phyloP scores from a whole-genome alignment of 139 green algal species.

The Coelastrella sp. region DNA sequence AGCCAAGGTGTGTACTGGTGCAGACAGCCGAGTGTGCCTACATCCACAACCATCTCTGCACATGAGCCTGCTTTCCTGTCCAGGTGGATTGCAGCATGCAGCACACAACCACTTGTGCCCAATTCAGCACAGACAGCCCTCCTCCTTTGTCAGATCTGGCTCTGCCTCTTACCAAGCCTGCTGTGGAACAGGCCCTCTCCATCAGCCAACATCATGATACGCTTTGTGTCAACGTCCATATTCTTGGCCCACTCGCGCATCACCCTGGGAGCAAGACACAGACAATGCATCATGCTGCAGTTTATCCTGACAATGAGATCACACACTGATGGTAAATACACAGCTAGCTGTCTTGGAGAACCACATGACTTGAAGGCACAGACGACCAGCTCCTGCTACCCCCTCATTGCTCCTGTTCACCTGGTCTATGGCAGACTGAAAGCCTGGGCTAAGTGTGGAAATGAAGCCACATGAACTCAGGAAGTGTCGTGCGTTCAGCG shows the following conservation, averaged over 20 bases:
- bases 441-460: no score
- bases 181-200: conserved; percentile 44
- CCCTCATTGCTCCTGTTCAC: no score
- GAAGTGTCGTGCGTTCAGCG: no score
- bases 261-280: conserved; percentile 30
- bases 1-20: neutral
- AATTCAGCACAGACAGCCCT: neutral
- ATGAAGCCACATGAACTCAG: no score
- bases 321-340: no score
- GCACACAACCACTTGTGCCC: neutral
- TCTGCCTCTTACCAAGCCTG: conserved; percentile 34
- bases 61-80: neutral
- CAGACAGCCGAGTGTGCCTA: no score
- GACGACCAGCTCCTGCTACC: no score
- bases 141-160: no score
- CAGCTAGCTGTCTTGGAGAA: no score
- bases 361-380: no score
- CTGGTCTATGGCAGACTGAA: no score
- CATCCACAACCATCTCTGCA: neutral
- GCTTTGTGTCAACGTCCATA: conserved; percentile 38
- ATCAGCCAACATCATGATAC: conserved; percentile 49
- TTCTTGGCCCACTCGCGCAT: conserved; percentile 51
- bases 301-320: no score
- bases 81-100: neutral
- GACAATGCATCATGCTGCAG: neutral